Conservation (phyloP, 768 basidiomycete genomes). For the Ramaria rubella region DNA sequence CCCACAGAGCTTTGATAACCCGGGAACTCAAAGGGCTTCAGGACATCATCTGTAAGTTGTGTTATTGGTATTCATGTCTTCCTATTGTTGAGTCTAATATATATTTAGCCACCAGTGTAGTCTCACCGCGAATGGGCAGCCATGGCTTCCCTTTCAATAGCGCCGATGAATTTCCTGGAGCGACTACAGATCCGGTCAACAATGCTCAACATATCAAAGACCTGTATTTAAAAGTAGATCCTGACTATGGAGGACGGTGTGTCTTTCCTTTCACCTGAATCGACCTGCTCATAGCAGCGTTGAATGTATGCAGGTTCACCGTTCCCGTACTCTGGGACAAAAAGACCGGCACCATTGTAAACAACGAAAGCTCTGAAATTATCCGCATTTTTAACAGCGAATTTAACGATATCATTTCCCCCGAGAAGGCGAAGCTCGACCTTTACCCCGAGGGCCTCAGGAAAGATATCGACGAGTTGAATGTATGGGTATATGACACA, state of each 20-base stretch:
- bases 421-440: constrained; percentile 54
- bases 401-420: constrained; percentile 67
- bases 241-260: constrained; percentile 64
- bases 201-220: constrained; percentile 70
- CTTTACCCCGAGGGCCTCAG: constrained; percentile 72
- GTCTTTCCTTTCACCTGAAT: constrained; percentile 17
- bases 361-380: constrained; percentile 94
- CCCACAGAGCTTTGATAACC: constrained; percentile 81
- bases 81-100: neutral
- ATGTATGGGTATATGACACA: constrained; percentile 79
- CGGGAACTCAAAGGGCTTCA: constrained; percentile 92
- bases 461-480: constrained; percentile 74
- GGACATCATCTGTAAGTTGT: constrained; percentile 61
- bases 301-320: constrained; percentile 48
- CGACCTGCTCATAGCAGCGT: neutral
- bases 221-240: constrained; percentile 72
- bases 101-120: constrained; percentile 60
- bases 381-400: constrained; percentile 87
- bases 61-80: neutral
- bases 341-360: constrained; percentile 80
- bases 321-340: constrained; percentile 93
- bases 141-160: constrained; percentile 85
- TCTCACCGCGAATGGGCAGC: constrained; percentile 80
- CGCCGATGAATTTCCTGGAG: constrained; percentile 59
- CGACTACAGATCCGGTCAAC: constrained; percentile 72